Evolutionary conservation across 2,329 filamentous ascomycete species (phyloP).

Genomic region (Apiospora pterosperma): DNA sequence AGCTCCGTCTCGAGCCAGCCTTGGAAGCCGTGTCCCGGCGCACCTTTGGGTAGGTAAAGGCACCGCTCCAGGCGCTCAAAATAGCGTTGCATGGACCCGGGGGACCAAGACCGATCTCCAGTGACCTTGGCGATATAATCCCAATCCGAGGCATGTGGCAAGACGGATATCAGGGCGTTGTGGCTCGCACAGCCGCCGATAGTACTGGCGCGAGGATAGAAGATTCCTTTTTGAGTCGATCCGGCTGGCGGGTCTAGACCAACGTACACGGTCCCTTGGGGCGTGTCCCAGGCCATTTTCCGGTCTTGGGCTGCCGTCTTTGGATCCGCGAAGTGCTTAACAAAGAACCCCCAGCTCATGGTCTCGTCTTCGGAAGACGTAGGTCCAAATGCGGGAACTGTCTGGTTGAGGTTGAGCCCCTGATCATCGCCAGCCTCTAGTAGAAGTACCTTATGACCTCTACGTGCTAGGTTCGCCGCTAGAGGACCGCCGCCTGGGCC

Average conservation of each 20-base stretch:
- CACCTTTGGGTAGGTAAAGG: constrained; percentile 24
- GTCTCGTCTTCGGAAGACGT: constrained; percentile 35
- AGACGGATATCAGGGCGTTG: constrained; percentile 55
- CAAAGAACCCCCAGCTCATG: constrained; percentile 51
- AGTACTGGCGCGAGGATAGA: constrained; percentile 43
- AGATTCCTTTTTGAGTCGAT: constrained; percentile 37
- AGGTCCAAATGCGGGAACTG: constrained; percentile 46
- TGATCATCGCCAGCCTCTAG: constrained; percentile 59
- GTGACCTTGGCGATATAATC: constrained; percentile 25
- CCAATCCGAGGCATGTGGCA: constrained; percentile 57
- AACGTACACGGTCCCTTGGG: constrained; percentile 31
- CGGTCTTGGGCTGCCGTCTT: constrained; percentile 42
- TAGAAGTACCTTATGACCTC: constrained; percentile 57
- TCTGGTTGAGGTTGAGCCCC: constrained; percentile 42
- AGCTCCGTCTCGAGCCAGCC: constrained; percentile 48
- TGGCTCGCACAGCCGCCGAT: constrained; percentile 52
- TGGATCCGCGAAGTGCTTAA: constrained; percentile 51
- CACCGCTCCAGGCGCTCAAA: constrained; percentile 6
- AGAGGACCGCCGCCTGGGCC: constrained; percentile 57
- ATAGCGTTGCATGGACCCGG: not conserved
- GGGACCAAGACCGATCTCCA: constrained; percentile 5
- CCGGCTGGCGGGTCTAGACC: constrained; percentile 33
- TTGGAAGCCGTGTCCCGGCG: constrained; percentile 49
- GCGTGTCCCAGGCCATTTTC: constrained; percentile 46
- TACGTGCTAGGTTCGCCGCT: constrained; percentile 55